Percentiles rank a stretch among this genome's conserved stretches.
These are phyloP conservation scores for Fusarium hainanense DNA, from an alignment of 2,329 filamentous ascomycete species.

Conservation along the genomic window DNA sequence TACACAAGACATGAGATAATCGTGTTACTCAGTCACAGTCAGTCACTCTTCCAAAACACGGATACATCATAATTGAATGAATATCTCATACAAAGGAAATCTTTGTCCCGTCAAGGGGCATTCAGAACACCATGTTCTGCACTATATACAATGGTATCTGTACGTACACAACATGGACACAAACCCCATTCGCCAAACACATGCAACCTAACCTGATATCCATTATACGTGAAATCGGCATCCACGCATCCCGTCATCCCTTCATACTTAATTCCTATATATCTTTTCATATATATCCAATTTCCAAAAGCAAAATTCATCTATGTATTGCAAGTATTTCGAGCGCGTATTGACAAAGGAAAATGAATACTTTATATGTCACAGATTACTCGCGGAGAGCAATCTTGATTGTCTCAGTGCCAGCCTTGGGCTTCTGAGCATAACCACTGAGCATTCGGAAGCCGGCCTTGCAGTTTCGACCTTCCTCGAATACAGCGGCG, in stretches of 20 bases:
- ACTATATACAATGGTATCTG: conserved; percentile 39
- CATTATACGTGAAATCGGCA: conserved; percentile 31
- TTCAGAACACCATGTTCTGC: conserved; percentile 30
- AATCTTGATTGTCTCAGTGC: conserved; percentile 55
- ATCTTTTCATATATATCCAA: conserved; percentile 19
- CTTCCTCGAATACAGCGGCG: conserved; percentile 72
- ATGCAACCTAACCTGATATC: conserved; percentile 17
- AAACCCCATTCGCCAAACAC: conserved; percentile 43
- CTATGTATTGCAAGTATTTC: conserved; percentile 24
- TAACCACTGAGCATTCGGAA: conserved; percentile 73
- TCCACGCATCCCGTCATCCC: conserved; percentile 37
- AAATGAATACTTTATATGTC: conserved; percentile 33
- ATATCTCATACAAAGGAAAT: conserved; percentile 7
- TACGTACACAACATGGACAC: conserved; percentile 36
- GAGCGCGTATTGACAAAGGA: conserved; percentile 40
- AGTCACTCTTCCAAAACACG: background rate
- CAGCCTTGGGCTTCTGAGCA: conserved; percentile 67
- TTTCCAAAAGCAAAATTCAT: conserved; percentile 17
- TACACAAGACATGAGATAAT: background rate
- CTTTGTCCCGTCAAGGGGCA: conserved; percentile 22
- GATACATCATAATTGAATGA: background rate
- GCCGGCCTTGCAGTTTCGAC: conserved; percentile 66
- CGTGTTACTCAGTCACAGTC: too few species aligned
- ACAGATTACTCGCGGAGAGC: conserved; percentile 43
- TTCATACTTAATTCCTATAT: conserved; percentile 29